Conservation (phyloP, 257 asterid genomes). For the Linaria vulgaris region DNA sequence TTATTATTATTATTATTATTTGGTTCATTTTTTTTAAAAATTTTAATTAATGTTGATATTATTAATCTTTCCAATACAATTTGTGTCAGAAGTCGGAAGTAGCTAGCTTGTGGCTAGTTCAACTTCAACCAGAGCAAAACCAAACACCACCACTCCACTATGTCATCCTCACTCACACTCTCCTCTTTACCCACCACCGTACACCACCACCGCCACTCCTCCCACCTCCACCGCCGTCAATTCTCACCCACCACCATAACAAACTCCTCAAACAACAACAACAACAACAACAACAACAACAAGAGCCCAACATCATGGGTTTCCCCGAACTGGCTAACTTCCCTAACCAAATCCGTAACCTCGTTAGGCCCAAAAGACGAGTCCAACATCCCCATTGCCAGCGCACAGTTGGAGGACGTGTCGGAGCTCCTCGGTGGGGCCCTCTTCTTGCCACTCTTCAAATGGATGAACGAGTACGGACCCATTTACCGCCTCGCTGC, state of each 20-base stretch:
- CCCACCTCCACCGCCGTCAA: conserved; percentile 24
- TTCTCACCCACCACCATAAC: conserved; percentile 34
- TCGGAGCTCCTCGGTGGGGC: conserved; percentile 91
- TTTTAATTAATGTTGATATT: no score
- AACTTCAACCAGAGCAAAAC: not conserved
- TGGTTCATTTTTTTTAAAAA: no score
- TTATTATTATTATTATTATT: no score
- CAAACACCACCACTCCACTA: conserved; percentile 22
- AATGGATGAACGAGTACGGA: conserved; percentile 88
- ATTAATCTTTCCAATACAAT: no score
- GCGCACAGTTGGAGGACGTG: conserved; percentile 82
- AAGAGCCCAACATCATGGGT: conserved; percentile 72
- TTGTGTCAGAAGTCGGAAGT: no score
- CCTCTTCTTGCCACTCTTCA: conserved; percentile 82
- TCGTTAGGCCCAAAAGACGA: conserved; percentile 59
- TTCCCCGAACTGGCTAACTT: conserved; percentile 87
- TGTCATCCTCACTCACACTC: conserved; percentile 43
- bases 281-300: conserved; percentile 42
- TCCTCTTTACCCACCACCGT: conserved; percentile 35
- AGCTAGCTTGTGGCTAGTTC: no score
- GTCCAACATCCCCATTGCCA: conserved; percentile 82
- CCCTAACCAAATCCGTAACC: conserved; percentile 67
- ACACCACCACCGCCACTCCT: conserved; percentile 16
- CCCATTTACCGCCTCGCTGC: conserved; percentile 87
- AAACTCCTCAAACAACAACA: conserved; percentile 39